Percentiles rank a stretch among this genome's conserved stretches.
phyloP scores from a whole-genome alignment of 2,329 filamentous ascomycete genomes.

The Chrysosporium queenslandicum region DNA sequence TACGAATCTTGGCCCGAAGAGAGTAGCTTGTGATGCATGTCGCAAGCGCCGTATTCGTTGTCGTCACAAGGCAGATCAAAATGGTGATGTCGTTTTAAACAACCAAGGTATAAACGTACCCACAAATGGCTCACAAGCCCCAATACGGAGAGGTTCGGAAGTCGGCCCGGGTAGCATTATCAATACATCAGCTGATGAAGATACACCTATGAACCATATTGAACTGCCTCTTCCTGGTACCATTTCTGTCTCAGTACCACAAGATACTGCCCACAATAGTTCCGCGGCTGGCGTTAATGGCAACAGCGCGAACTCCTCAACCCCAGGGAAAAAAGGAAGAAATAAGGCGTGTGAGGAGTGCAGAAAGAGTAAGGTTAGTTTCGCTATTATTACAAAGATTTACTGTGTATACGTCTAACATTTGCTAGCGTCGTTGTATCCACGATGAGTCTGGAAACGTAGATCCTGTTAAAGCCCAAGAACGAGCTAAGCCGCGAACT shows the following conservation, averaged over 20 bases:
- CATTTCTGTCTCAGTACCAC: background rate
- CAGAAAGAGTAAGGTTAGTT: conserved; percentile 55
- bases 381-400: conserved; percentile 4
- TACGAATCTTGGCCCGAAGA: conserved; percentile 50
- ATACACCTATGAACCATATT: background rate
- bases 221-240: background rate
- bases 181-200: background rate
- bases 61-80: conserved; percentile 50
- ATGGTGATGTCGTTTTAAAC: conserved; percentile 17
- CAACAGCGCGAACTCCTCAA: conserved; percentile 27
- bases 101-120: background rate
- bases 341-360: conserved; percentile 58
- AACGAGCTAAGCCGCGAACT: conserved; percentile 50
- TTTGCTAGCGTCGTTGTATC: conserved; percentile 52
- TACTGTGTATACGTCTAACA: conserved; percentile 19
- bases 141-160: conserved; percentile 3
- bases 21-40: conserved; percentile 53
- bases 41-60: conserved; percentile 53
- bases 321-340: conserved; percentile 46
- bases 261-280: background rate
- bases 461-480: conserved; percentile 54
- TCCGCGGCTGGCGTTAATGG: conserved; percentile 1
- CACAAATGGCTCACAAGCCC: background rate
- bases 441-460: conserved; percentile 56
- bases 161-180: background rate